These are phyloP conservation scores for Vanderwaltozyma yarrowii DNA, from an alignment of 805 yeast species.

Conservation along the genomic window DNA sequence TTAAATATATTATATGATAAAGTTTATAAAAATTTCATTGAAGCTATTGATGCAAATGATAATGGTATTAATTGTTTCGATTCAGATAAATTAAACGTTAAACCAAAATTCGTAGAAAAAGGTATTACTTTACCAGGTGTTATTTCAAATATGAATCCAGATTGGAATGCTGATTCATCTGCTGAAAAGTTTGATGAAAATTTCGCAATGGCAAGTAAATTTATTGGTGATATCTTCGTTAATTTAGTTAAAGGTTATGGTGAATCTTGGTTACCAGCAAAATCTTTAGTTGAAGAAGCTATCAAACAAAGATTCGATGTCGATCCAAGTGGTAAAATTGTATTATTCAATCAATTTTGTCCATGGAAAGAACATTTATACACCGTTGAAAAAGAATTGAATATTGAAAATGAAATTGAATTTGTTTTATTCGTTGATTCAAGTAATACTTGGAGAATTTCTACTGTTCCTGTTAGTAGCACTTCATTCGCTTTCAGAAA, in stretches of 20 bases:
- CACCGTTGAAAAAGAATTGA: conserved; percentile 51
- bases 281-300: conserved; percentile 62
- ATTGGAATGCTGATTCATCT: conserved; percentile 63
- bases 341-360: conserved; percentile 65
- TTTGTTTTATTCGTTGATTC: conserved; percentile 78
- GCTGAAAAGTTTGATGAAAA: conserved; percentile 57
- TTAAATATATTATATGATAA: conserved; percentile 60
- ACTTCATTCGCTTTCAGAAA: conserved; percentile 76
- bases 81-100: conserved; percentile 29
- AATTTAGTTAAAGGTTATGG: conserved; percentile 62
- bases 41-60: conserved; percentile 91
- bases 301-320: conserved; percentile 46
- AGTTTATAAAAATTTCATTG: conserved; percentile 79
- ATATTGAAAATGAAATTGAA: conserved; percentile 44
- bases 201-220: conserved; percentile 59
- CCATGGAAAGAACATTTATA: conserved; percentile 96
- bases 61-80: conserved; percentile 77
- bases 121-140: conserved; percentile 70
- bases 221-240: conserved; percentile 77
- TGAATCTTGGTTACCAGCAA: conserved; percentile 86
- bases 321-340: conserved; percentile 60
- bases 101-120: conserved; percentile 59
- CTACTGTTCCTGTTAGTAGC: conserved; percentile 78
- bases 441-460: conserved; percentile 69
- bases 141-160: conserved; percentile 73